Evolutionary conservation across 78 protist species (phyloP), one percentile per base, ranked within the genome.

Genomic region (Dictyostelium capitatum): DNA sequence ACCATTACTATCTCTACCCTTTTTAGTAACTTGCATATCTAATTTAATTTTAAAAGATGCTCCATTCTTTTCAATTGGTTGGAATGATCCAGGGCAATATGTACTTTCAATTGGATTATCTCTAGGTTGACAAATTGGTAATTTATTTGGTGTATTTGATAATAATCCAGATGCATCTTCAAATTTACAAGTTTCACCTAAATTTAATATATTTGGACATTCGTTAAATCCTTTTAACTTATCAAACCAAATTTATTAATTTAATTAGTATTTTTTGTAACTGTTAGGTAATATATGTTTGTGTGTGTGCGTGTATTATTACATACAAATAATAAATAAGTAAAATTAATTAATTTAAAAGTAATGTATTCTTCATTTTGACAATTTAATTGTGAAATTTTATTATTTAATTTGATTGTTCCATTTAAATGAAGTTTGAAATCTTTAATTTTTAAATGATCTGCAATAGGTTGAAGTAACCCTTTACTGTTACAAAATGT

Each of bases 401-500:
- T 30, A 62, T 62, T 32, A 23, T 62, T 62, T 11, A 62, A 25
- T 62, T 62, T 62, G 23, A 62, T 62, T 2, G 70, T 62, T 2
- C 70, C 70, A 62, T 62, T 62, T 25, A 37, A 11, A 11, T 25
- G 12, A 25, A 62, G 28, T 62, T 62, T 62, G 28, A 62, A 62
- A 62, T 62, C 70, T 62, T 62, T 62, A 4, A 62, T 62, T 62
- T 62, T 62, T 62, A 62, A 62, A 25, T 62, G 70, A 17, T 62
- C 70, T 23, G 9, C 12, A 3, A 62, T 62, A 25, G 70, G 70
- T 62, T 62, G 70, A 25, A 62, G 28, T 62, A 62, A 62, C n/a
- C 70, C 70, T 62, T 62, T 62, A 25, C 28, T 62, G 12, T 62
- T 62, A 62, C 70, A 62, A 62, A 62, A 62, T 25, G 70, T 62